These are phyloP conservation scores for Dendrocalamus sinicus DNA, from an alignment of 176 grass and related monocot species.

Conservation along the genomic window DNA sequence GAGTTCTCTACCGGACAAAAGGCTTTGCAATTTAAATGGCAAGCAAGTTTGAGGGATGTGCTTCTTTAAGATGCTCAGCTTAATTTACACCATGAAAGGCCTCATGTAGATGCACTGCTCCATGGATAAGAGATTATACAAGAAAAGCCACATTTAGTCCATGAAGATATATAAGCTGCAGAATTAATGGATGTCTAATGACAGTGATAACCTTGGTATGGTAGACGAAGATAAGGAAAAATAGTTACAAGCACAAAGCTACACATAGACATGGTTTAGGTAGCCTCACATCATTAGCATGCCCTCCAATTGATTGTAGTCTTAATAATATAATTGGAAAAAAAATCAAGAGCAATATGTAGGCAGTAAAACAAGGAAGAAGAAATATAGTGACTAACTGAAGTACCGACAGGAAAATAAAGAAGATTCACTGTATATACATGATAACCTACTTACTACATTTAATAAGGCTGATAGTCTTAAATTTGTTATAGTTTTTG, in stretches of 20 bases:
- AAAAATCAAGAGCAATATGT: background rate
- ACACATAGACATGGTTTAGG: conserved; percentile 10
- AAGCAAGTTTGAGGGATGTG: background rate
- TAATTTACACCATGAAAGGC: background rate
- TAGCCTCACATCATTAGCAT: conserved; percentile 11
- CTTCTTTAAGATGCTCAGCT: background rate
- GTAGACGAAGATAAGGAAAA: background rate
- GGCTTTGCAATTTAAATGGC: conserved; percentile 18
- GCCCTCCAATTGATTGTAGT: background rate
- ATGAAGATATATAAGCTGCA: background rate
- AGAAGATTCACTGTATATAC: background rate
- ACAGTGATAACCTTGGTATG: background rate
- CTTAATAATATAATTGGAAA: background rate
- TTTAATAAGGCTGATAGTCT: background rate
- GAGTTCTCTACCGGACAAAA: background rate
- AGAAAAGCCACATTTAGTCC: background rate
- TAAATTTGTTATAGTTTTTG: background rate
- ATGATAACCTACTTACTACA: background rate
- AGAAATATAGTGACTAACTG: background rate
- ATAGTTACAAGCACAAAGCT: background rate
- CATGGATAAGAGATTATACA: conserved; percentile 7
- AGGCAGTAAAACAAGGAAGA: background rate
- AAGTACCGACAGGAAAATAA: background rate
- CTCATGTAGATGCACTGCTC: conserved; percentile 7
- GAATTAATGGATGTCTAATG: background rate